Conservation (phyloP, 352 stramenopile genomes). For the Pythium biforme region DNA sequence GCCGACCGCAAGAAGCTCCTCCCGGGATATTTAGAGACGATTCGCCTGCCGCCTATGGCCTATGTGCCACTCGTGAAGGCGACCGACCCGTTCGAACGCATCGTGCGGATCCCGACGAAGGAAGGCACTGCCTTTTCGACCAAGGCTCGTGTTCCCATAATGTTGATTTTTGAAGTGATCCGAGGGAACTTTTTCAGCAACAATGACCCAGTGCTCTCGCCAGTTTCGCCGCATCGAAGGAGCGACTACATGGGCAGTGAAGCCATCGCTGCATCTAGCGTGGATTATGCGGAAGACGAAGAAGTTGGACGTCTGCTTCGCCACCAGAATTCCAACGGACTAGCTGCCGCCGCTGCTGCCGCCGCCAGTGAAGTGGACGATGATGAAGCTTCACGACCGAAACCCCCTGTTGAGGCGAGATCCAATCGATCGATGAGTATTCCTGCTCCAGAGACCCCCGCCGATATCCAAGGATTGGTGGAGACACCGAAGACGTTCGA, state of each 20-base stretch:
- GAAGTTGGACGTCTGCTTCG: slow-evolving; percentile 74
- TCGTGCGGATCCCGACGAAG: slow-evolving; percentile 80
- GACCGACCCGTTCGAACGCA: slow-evolving; percentile 86
- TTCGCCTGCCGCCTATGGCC: slow-evolving; percentile 84
- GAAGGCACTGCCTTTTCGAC: slow-evolving; percentile 88
- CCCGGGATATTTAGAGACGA: slow-evolving; percentile 75
- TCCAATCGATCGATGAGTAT: slow-evolving; percentile 1
- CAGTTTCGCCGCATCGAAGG: slow-evolving; percentile 49
- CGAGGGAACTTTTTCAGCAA: slow-evolving; percentile 65
- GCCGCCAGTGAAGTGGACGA: slow-evolving; percentile 32
- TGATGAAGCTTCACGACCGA: slow-evolving; percentile 19
- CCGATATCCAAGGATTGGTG: slow-evolving; percentile 49
- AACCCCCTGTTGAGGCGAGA: background rate
- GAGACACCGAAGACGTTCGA: slow-evolving; percentile 51
- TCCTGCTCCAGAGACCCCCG: slow-evolving; percentile 66
- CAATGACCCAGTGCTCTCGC: slow-evolving; percentile 46
- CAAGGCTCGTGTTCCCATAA: slow-evolving; percentile 82
- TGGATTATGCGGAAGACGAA: slow-evolving; percentile 80
- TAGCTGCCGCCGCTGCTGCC: slow-evolving; percentile 21
- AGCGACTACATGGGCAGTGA: slow-evolving; percentile 35
- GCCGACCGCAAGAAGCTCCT: slow-evolving; percentile 78
- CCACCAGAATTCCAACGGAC: slow-evolving; percentile 59
- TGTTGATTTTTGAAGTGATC: slow-evolving; percentile 89
- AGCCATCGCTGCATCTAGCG: slow-evolving; percentile 38
- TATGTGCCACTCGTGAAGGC: slow-evolving; percentile 87